phyloP scores from a whole-genome alignment of 805 yeast species.

The Saccharomycopsis lassenensis region DNA sequence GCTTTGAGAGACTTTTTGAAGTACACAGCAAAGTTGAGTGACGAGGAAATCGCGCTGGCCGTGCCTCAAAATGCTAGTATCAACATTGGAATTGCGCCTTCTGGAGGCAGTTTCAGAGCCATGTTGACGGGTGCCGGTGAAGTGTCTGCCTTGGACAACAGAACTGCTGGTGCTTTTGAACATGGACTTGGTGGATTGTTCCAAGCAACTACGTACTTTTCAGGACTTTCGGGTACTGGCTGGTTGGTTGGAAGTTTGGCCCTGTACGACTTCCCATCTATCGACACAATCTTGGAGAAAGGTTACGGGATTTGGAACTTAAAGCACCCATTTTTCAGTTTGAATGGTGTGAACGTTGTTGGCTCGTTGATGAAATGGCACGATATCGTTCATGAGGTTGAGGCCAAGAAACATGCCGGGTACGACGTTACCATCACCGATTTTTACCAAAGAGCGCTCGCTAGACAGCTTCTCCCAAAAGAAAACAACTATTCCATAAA shows the following conservation, averaged over 20 bases:
- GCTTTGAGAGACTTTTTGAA: conserved; percentile 36
- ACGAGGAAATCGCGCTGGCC: conserved; percentile 28
- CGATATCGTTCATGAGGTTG: conserved; percentile 31
- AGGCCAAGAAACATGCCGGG: conserved; percentile 40
- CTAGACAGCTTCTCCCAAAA: conserved; percentile 50
- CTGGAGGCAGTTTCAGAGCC: conserved; percentile 89
- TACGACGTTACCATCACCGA: conserved; percentile 46
- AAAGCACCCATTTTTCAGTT: conserved; percentile 44
- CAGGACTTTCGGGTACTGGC: conserved; percentile 77
- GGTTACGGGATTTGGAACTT: conserved; percentile 55
- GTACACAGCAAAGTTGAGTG: conserved; percentile 26
- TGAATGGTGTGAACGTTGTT: conserved; percentile 48
- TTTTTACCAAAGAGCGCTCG: conserved; percentile 53
- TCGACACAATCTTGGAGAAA: conserved; percentile 42
- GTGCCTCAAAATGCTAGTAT: conserved; percentile 32
- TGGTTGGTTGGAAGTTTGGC: conserved; percentile 68
- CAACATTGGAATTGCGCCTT: conserved; percentile 49
- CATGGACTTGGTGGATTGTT: conserved; percentile 64
- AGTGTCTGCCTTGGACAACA: conserved; percentile 64
- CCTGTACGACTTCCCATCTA: conserved; percentile 62
- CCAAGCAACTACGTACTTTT: conserved; percentile 57
- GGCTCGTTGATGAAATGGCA: conserved; percentile 35
- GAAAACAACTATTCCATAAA: conserved; percentile 40
- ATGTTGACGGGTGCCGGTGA: conserved; percentile 81
- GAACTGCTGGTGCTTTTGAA: conserved; percentile 44